Evolutionary conservation across 228 moss, liverwort and hornwort genomes (phyloP), one percentile per base, ranked within the genome.

Genomic region (Sphagnum fallax): DNA sequence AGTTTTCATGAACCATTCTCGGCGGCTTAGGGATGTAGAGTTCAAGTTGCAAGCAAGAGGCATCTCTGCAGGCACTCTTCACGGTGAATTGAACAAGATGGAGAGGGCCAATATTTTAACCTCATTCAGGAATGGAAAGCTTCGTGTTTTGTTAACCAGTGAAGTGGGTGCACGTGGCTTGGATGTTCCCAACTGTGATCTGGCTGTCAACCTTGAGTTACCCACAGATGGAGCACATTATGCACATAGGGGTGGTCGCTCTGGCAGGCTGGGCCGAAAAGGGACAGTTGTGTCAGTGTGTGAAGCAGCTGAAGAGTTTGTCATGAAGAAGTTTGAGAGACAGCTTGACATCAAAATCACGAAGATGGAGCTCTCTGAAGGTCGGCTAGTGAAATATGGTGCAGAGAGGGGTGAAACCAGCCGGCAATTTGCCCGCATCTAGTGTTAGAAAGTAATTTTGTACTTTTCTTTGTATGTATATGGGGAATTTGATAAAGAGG

Each of bases 221-320:
- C 98, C 98, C 32, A 98, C 98, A n/a, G 98, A 98, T 60, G 98
- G 90, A 60, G 84, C 91, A 4, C 98, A 98, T 61, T 98, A 98
- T 74, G 98, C 98, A 12, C 98, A 98, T 65, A 78, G 98, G 59
- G 98, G 88, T 60, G 98, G 98, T 62, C 88, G 98, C 68, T 93
- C 93, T 9, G 98, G 98, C 48, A 90, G 98, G 52, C 83, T 98
- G 65, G 98, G 98, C 52, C 90, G 98, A 64, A 89, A 76, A 71
- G 98, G 98, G 5, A 92, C 88, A 8, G 93, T 98, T 14, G 82
- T 98, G 51, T 93, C 89, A 6, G 85, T 98, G 50, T 98, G 98
- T 78, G 98, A 98, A 87, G 90, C 83, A 13, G 75, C 94, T 50
- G 98, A 98, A 73, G 98, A 89, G 76, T 98, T 98, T 73, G 98